A percentile compares a stretch with the other conserved stretches of the same genome.
Conservation (phyloP, 306 rosid genomes). For the Bauhinia variegata region DNA sequence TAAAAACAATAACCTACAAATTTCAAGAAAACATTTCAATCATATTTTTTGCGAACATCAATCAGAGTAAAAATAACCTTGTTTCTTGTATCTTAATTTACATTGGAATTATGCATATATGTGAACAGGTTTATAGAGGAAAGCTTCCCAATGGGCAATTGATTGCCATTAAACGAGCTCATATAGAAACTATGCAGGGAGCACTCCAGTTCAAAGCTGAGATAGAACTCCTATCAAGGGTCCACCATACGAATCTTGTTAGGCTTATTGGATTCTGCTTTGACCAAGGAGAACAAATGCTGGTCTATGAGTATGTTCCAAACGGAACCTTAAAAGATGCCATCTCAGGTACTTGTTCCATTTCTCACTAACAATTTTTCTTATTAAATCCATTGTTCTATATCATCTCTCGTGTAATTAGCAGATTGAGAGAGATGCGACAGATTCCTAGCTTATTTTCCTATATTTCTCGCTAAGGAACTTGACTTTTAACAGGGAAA, state of each 20-base stretch:
- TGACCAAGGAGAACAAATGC: conserved; percentile 64
- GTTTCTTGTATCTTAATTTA: not conserved
- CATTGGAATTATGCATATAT: not conserved
- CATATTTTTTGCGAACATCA: not conserved
- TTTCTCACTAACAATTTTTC: not conserved
- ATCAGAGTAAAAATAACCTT: not conserved
- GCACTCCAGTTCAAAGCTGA: conserved; percentile 60
- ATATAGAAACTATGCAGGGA: conserved; percentile 57
- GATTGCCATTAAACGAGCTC: conserved; percentile 64
- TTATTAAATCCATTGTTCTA: not conserved
- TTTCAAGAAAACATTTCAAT: no score
- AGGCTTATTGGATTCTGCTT: conserved; percentile 67
- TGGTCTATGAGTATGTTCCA: conserved; percentile 59
- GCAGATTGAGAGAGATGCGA: not conserved
- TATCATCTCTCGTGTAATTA: not conserved
- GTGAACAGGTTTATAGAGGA: conserved; percentile 59
- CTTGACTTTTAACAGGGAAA: conserved; percentile 42
- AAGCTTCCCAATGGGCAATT: conserved; percentile 49
- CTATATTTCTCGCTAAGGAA: not conserved
- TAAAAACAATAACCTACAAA: no score
- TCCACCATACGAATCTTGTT: conserved; percentile 71
- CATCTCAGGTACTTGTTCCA: conserved; percentile 47
- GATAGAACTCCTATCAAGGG: conserved; percentile 75
- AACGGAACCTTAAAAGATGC: conserved; percentile 58
- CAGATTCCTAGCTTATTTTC: not conserved